Base-by-base conservation (phyloP, 345 rosid species). In the Hypericum perforatum region DNA sequence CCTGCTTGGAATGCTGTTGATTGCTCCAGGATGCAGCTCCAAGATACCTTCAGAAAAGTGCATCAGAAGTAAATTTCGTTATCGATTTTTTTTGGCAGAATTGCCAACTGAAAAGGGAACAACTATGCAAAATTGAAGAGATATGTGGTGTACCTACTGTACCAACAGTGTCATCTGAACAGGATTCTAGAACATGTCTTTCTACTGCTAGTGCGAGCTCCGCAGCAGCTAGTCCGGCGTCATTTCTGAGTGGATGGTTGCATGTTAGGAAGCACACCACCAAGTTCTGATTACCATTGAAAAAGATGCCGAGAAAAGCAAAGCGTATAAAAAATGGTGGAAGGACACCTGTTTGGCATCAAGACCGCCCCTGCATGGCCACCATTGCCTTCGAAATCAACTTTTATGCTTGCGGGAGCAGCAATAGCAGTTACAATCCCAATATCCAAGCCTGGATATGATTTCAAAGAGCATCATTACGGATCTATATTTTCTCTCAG, bases 1-100 rank as follows among this genome's bases (percentile, higher is more conserved):
- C 72, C 81, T 92, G 74, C 98, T 88, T 10, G 98, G 98, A 53
- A 92, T 92, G 69, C 96, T 92, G 75, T 92, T 92, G 71, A 92
- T 83, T 66, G 96, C 96, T 53, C 94, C 86, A 7, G 98, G 98
- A 69, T 88, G 95, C 62, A 88, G 78, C 47, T 85, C 90, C 70
- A 92, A 62, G 54, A 85, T 87, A 49, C 95, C 95, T 91, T 41
- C 36, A 13, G 29, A 63, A 64, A 43, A 14, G 38, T 9, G 5
- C 54, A 44, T 55, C 13, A 36, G 13, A 41, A 7, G 46, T 56
- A n/a, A 44, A 45, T 6, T 52, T n/a, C 42, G 41, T n/a, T n/a
- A n/a, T n/a, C n/a, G n/a, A n/a, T 44, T 16, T 7, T 44, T 44
- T 7, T 11, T 1, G 29, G 14, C 38, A 45, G 13, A 39, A 29